Evolutionary conservation across 352 stramenopile genomes (phyloP).

Genomic region (Elongisporangium senticosum): DNA sequence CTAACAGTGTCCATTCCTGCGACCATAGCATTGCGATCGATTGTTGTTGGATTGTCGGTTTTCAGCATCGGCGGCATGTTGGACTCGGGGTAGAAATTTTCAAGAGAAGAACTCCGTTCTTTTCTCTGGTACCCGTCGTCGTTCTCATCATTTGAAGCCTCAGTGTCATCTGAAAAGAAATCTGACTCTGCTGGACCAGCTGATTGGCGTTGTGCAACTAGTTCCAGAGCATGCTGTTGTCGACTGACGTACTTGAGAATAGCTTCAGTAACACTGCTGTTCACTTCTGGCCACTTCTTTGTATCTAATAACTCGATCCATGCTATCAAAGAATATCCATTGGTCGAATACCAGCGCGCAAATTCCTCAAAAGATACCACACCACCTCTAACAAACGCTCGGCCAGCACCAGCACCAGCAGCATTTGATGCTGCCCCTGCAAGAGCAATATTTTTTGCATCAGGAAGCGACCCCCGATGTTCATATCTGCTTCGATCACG

Average conservation of each 20-base stretch:
- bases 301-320: conserved; percentile 84
- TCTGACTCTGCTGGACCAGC: conserved; percentile 1
- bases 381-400: conserved; percentile 62
- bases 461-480: conserved; percentile 65
- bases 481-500: conserved; percentile 49
- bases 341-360: conserved; percentile 77
- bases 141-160: conserved; percentile 60
- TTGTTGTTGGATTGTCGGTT: conserved; percentile 31
- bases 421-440: conserved; percentile 46
- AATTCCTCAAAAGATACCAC: conserved; percentile 85
- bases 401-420: conserved; percentile 52
- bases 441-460: conserved; percentile 46
- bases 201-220: conserved; percentile 11
- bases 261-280: conserved; percentile 47
- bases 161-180: conserved; percentile 50
- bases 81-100: conserved; percentile 32
- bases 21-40: conserved; percentile 29
- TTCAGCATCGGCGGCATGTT: conserved; percentile 28
- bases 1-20: conserved; percentile 50
- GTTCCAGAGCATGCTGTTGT: conserved; percentile 53
- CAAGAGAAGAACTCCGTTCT: conserved; percentile 31
- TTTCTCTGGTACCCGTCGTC: conserved; percentile 14
- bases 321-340: conserved; percentile 78
- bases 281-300: conserved; percentile 80
- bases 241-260: conserved; percentile 75